Conservation (phyloP, 2,329 filamentous ascomycete species). For the Tolypocladium ovalisporum region DNA sequence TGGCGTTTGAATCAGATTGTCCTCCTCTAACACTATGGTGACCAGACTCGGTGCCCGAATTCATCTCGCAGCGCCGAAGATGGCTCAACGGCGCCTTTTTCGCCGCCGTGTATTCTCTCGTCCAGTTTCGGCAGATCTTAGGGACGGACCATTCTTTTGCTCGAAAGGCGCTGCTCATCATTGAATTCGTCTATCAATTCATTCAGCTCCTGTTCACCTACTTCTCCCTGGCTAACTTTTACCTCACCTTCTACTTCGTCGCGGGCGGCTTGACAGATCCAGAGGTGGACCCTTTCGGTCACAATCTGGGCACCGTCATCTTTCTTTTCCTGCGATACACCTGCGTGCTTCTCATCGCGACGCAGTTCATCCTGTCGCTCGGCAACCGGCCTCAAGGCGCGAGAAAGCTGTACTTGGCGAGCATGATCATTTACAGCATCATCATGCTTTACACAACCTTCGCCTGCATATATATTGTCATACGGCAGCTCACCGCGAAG, state of each 20-base stretch:
- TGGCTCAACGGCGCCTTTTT: conserved; percentile 99
- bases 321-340: conserved; percentile 80
- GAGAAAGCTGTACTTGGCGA: conserved; percentile 76
- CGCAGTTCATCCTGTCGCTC: conserved; percentile 93
- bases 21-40: neutral
- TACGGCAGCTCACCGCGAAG: conserved; percentile 59
- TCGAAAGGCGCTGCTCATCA: conserved; percentile 82
- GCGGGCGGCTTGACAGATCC: conserved; percentile 78
- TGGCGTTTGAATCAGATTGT: neutral
- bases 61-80: conserved; percentile 88
- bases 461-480: conserved; percentile 77
- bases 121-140: conserved; percentile 93
- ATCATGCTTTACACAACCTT: conserved; percentile 97
- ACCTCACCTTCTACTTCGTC: conserved; percentile 97
- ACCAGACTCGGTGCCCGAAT: conserved; percentile 81
- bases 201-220: conserved; percentile 90
- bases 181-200: conserved; percentile 94
- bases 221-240: conserved; percentile 98
- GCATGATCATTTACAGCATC: conserved; percentile 80
- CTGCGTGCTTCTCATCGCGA: conserved; percentile 77
- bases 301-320: conserved; percentile 72
- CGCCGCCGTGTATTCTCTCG: conserved; percentile 90
- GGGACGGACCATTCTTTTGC: conserved; percentile 79
- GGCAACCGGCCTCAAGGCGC: conserved; percentile 94
- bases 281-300: conserved; percentile 79